phyloP scores from a whole-genome alignment of 164 flowering plant genomes.

The Dillenia suffruticosa region DNA sequence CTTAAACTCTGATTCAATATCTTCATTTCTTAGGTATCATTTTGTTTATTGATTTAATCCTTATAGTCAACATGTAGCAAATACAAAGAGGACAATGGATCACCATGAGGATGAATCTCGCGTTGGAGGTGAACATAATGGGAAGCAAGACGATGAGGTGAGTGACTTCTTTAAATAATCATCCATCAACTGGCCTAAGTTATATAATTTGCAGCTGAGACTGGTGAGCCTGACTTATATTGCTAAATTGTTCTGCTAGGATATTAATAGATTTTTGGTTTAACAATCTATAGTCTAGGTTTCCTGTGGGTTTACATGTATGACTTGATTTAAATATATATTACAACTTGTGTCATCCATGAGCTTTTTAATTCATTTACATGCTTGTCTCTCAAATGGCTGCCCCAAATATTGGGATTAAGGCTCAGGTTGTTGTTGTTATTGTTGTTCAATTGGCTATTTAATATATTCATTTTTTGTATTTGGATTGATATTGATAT shows the following conservation, averaged over 20 bases:
- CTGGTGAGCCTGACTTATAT: not conserved
- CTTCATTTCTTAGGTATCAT: too few relatives aligned
- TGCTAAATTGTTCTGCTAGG: not conserved
- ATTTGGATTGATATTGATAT: too few relatives aligned
- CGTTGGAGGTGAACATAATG: conserved; percentile 37
- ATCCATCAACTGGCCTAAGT: not conserved
- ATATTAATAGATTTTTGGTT: not conserved
- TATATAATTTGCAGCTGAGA: not conserved
- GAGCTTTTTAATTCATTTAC: too few relatives aligned
- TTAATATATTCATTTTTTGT: too few relatives aligned
- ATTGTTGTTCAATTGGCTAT: too few relatives aligned
- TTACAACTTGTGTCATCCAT: not conserved
- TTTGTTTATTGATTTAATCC: too few relatives aligned
- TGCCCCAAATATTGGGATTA: too few relatives aligned
- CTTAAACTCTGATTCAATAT: too few relatives aligned
- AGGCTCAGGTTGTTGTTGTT: too few relatives aligned
- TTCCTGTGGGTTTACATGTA: not conserved
- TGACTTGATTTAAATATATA: not conserved
- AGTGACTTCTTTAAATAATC: not conserved
- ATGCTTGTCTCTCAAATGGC: too few relatives aligned
- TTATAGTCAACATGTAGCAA: not conserved
- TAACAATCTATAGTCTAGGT: not conserved
- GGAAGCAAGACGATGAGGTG: conserved; percentile 80
- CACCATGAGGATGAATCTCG: conserved; percentile 64
- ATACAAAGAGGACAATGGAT: conserved; percentile 37